Base-by-base conservation (phyloP, 129 eudicot species). In the Centella asiatica region DNA sequence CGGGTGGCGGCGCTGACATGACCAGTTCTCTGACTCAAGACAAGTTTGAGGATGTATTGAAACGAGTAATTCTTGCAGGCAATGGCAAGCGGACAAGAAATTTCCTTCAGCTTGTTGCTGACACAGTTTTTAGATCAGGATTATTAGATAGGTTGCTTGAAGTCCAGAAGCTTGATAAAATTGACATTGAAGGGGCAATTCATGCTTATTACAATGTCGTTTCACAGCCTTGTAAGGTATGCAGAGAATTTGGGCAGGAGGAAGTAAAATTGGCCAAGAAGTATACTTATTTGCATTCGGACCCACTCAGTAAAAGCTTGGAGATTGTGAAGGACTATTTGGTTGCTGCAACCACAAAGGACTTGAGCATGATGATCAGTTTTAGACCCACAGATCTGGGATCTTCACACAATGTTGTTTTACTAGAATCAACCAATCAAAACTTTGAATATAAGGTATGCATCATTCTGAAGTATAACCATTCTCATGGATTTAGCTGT, bases 101-200 rank as follows among this genome's bases (percentile, higher is more conserved):
- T 65, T 87, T 92, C 63, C 54, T 82, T 42, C 78, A 84, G 63
- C 95, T 92, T 60, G 72, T 92, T 40, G 76, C 90, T 25, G 92
- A 87, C 61, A 71, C 95, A 22, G 64, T 84, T 64, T 78, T 9
- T 33, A 74, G 68, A 57, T 81, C 94, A 36, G 78, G 88, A 23
- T 73, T 82, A 49, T 59, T 92, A 39, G 72, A 81, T 62, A 80
- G 74, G 64, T 84, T 92, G 73, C 88, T 92, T 53, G 84, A 87
- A 74, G 85, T 77, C 40, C 99, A 92, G 68, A 87, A 87, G 70
- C 96, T 92, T 24, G 99, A 92, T 75, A 54, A 44, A 29, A 31
- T 76, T 64, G 96, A 92, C 77, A 78, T 92, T 28, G 99, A 92
- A 82, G 99, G 96, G 28, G 99, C 95, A 40, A 84, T 92, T 74